Evolutionary conservation across 108 stramenopile species (phyloP), one percentile per base, ranked within the genome.

Genomic region (Cyclotella sp.): DNA sequence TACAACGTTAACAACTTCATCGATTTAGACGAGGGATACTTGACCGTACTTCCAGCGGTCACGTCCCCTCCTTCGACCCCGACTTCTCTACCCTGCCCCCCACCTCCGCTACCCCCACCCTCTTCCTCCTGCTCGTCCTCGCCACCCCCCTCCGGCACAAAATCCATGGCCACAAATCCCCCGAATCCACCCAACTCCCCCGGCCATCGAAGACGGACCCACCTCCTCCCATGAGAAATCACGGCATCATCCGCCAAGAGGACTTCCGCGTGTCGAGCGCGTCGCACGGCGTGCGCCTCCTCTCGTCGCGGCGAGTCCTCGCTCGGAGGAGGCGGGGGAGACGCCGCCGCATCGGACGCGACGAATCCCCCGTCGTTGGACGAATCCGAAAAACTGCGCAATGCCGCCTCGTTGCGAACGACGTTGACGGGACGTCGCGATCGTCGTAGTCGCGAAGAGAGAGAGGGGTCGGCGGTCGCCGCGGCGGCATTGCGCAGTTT

Each of bases 161-260:
- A 60, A 43, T 89, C 81, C 61, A 93, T 52, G 18, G 89, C 88
- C 43, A 95, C 85, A 77, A 91, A 95, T 18, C 95, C 95, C 13
- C 91, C 95, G 77, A 93, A 90, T 11, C 90, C 91, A 13, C 91
- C 95, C 45, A 79, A 88, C 15, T 67, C 60, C 28, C 95, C 95
- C 7, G 95, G 92, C 92, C 92, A 95, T 21, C 91, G 89, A 28
- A 95, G 76, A 18, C 95, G 79, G 0, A 95, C 74, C 95, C 95
- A 95, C 60, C 85, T 85, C 15, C 88, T 75, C 9, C 80, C 84
- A 64, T 84, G 75, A 11, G 88, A 82, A 22, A 86, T 18, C 47
- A 89, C 76, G 29, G 86, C 79, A 79, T 88, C 87, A 76, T 95
- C 95, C 13, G 90, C 92, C 47, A 95, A 42, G 28, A 95, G 87